These are phyloP conservation scores for Beauveria bassiana DNA, from an alignment of 2,329 filamentous ascomycete genomes.

Conservation along the genomic window DNA sequence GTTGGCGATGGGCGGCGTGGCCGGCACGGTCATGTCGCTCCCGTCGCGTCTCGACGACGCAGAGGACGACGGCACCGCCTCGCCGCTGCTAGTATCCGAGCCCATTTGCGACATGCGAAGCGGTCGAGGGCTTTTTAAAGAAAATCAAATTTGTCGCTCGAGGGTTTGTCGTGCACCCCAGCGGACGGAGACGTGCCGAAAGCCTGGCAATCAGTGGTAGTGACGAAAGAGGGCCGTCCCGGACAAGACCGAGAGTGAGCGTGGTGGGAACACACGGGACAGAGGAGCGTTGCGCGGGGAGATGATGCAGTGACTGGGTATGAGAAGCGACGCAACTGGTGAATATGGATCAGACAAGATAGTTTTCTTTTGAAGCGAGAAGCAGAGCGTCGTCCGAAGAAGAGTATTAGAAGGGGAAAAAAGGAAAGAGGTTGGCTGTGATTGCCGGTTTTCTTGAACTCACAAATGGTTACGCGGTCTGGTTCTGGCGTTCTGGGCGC, in stretches of 20 bases:
- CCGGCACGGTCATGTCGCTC: slow-evolving; percentile 10
- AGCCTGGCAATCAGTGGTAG: slow-evolving; percentile 1
- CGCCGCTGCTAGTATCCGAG: neutral
- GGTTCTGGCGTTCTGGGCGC: slow-evolving; percentile 22
- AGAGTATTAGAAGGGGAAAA: neutral
- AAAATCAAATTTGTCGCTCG: neutral
- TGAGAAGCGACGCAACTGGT: neutral
- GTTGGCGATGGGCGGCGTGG: slow-evolving; percentile 9
- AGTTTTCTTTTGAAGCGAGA: neutral
- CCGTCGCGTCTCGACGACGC: slow-evolving; percentile 13
- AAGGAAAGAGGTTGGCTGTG: neutral
- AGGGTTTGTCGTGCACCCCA: neutral
- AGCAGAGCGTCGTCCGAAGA: neutral
- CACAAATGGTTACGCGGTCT: slow-evolving; percentile 9
- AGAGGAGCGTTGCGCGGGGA: neutral
- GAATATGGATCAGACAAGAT: neutral
- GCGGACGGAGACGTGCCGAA: neutral
- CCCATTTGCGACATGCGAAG: slow-evolving; percentile 13
- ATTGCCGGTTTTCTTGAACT: neutral
- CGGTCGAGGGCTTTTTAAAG: too few relatives aligned
- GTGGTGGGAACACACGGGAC: neutral
- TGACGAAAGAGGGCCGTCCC: neutral
- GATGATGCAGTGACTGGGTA: neutral
- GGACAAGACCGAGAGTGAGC: slow-evolving; percentile 6
- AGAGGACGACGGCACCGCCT: slow-evolving; percentile 9